Percentiles rank a stretch among this genome's conserved stretches.
phyloP scores from a whole-genome alignment of 2,329 filamentous ascomycete genomes.

The Ophiobolus disseminans region DNA sequence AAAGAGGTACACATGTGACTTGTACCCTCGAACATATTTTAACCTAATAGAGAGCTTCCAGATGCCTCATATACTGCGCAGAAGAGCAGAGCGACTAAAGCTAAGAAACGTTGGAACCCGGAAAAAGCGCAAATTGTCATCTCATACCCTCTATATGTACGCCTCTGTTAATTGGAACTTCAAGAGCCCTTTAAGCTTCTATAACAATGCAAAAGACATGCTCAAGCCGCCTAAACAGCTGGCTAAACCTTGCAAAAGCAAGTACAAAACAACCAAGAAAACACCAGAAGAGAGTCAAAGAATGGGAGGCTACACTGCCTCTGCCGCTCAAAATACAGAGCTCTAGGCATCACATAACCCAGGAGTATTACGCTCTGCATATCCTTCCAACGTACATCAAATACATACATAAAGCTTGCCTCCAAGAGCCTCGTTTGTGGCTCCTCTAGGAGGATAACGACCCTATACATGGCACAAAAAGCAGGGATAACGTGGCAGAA shows the following conservation, averaged over 20 bases:
- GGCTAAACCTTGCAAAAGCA: neutral
- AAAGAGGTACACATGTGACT: too few relatives aligned
- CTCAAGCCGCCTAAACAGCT: neutral
- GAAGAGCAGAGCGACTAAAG: neutral
- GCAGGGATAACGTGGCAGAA: neutral
- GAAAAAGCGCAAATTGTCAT: neutral
- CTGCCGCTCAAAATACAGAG: neutral
- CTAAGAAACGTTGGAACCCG: neutral
- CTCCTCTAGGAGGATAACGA: slow-evolving; percentile 11
- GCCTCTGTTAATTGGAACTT: neutral
- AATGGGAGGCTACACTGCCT: slow-evolving; percentile 4
- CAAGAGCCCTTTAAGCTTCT: neutral
- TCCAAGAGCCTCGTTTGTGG: neutral
- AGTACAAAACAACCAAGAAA: neutral
- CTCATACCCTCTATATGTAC: neutral
- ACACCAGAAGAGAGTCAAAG: neutral
- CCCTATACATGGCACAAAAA: slow-evolving; percentile 7
- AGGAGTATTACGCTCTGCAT: slow-evolving; percentile 1
- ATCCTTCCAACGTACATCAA: neutral
- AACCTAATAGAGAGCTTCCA: neutral
- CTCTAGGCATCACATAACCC: neutral
- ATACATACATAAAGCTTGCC: neutral
- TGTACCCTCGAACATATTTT: too few relatives aligned
- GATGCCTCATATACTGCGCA: neutral
- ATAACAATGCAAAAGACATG: neutral